phyloP scores from a whole-genome alignment of 108 stramenopile genomes.

The Fistulifera pelliculosa region DNA sequence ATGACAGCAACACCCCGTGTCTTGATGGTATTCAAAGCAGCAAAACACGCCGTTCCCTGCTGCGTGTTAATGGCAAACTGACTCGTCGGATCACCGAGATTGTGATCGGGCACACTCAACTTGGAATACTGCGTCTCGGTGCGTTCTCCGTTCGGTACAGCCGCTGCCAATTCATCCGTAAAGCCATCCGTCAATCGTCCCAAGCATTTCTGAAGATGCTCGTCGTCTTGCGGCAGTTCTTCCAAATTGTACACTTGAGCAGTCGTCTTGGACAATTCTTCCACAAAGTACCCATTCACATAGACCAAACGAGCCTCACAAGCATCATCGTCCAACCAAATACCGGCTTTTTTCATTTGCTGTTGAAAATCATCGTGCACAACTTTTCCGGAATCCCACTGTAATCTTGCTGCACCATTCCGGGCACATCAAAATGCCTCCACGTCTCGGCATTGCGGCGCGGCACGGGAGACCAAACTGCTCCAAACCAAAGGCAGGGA shows the following conservation, averaged over 20 bases:
- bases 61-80: constrained; percentile 87
- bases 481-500: constrained; percentile 77
- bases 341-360: constrained; percentile 36
- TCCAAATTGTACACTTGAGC: constrained; percentile 39
- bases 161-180: constrained; percentile 73
- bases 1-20: constrained; percentile 72
- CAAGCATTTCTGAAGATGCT: constrained; percentile 30
- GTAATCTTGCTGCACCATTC: constrained; percentile 64
- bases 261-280: constrained; percentile 58
- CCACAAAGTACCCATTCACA: constrained; percentile 70
- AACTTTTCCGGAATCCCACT: constrained; percentile 24
- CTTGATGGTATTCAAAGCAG: constrained; percentile 74
- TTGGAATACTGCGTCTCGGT: constrained; percentile 50
- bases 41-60: constrained; percentile 86
- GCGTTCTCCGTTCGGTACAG: constrained; percentile 36
- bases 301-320: constrained; percentile 76
- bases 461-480: constrained; percentile 69
- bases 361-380: constrained; percentile 4
- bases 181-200: constrained; percentile 77
- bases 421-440: constrained; percentile 78
- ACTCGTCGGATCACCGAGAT: constrained; percentile 62
- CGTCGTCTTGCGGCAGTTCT: constrained; percentile 27
- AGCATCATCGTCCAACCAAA: constrained; percentile 67
- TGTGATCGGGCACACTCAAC: constrained; percentile 73
- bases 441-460: constrained; percentile 80